Evolutionary conservation across 169 alveolate genomes (phyloP).

Genomic region (Plasmodium knowlesi): DNA sequence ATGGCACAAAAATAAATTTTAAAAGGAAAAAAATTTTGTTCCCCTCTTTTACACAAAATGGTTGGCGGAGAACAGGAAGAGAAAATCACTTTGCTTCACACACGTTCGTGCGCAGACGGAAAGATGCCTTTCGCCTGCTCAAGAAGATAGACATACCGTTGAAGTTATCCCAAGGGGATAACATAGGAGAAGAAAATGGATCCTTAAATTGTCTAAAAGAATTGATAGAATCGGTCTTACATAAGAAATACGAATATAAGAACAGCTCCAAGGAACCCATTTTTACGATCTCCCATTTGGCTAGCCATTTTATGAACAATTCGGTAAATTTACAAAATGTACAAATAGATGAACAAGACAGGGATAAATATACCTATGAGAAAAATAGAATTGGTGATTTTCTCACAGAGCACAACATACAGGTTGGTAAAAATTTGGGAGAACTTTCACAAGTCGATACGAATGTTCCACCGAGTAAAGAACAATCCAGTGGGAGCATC

Average conservation of each 20-base stretch:
- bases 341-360: slow-evolving; percentile 26
- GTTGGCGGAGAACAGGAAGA: not conserved
- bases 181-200: not conserved
- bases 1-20: slow-evolving; percentile 1
- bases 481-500: not conserved
- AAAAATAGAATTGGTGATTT: slow-evolving; percentile 49
- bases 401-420: not conserved
- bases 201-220: not conserved
- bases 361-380: slow-evolving; percentile 30
- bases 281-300: slow-evolving; percentile 26
- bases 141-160: slow-evolving; percentile 10
- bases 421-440: not conserved
- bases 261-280: not conserved
- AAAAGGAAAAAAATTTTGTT: slow-evolving; percentile 3
- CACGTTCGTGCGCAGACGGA: not conserved
- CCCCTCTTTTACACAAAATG: slow-evolving; percentile 28
- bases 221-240: slow-evolving; percentile 9
- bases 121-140: not conserved
- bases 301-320: not conserved
- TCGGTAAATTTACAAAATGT: slow-evolving; percentile 20
- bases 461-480: not conserved
- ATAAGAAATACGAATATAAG: slow-evolving; percentile 29
- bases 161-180: not conserved
- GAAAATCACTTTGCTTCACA: not conserved
- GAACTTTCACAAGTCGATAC: not conserved